These are phyloP conservation scores for Fusarium subglutinans DNA, from an alignment of 2,329 filamentous ascomycete species.

Conservation along the genomic window DNA sequence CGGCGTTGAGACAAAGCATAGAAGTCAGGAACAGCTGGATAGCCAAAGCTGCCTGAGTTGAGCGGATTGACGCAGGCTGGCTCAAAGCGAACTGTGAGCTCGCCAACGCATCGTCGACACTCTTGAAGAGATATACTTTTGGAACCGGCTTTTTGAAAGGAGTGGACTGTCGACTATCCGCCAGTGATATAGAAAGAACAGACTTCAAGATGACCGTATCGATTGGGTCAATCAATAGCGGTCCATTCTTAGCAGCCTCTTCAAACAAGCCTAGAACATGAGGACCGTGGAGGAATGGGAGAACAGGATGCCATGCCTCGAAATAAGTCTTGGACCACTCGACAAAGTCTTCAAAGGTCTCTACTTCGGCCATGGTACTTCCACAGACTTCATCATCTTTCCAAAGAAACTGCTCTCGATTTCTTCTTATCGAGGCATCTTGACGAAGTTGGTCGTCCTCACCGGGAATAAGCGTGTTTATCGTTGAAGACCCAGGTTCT, in stretches of 20 bases:
- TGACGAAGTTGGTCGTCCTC: slow-evolving; percentile 62
- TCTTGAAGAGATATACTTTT: slow-evolving; percentile 55
- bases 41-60: slow-evolving; percentile 61
- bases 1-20: slow-evolving; percentile 65
- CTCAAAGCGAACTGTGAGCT: slow-evolving; percentile 58
- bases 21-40: slow-evolving; percentile 65
- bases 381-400: slow-evolving; percentile 46
- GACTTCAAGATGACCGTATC: slow-evolving; percentile 46
- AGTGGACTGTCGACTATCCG: slow-evolving; percentile 58
- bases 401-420: slow-evolving; percentile 45
- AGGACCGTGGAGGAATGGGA: slow-evolving; percentile 66
- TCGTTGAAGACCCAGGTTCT: slow-evolving; percentile 10
- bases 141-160: slow-evolving; percentile 48
- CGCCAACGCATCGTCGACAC: slow-evolving; percentile 60
- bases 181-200: slow-evolving; percentile 62
- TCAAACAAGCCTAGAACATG: slow-evolving; percentile 59
- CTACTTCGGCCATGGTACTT: slow-evolving; percentile 9
- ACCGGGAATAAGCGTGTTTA: slow-evolving; percentile 59
- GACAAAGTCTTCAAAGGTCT: slow-evolving; percentile 58
- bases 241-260: slow-evolving; percentile 48
- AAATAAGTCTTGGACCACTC: slow-evolving; percentile 64
- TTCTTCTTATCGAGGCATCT: slow-evolving; percentile 10
- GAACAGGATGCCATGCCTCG: slow-evolving; percentile 65
- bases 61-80: slow-evolving; percentile 56
- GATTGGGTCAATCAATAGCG: background rate